phyloP scores from a whole-genome alignment of 1,139 yeast genomes.

The Candida neerlandica region DNA sequence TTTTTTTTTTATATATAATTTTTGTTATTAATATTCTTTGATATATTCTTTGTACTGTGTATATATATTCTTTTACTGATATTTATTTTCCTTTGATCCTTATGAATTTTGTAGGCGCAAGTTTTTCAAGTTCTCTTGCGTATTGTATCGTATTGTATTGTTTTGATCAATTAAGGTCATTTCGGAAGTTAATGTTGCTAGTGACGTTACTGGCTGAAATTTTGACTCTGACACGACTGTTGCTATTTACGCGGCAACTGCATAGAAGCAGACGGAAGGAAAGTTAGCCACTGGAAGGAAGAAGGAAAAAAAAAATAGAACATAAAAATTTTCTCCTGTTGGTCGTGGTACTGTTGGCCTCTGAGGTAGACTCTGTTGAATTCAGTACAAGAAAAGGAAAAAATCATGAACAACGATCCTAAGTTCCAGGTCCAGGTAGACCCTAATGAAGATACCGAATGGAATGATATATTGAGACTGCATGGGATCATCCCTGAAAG shows the following conservation, averaged over 20 bases:
- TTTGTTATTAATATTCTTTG: not conserved
- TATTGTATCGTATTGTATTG: too few relatives aligned
- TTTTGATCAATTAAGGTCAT: not conserved
- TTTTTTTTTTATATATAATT: not conserved
- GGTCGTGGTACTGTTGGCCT: too few relatives aligned
- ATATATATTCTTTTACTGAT: conserved; percentile 1
- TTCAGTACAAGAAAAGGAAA: not conserved
- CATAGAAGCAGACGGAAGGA: not conserved
- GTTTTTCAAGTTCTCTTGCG: not conserved
- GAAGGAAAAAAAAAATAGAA: not conserved
- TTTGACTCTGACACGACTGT: conserved; percentile 2
- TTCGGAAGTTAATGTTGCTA: not conserved
- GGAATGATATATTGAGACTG: conserved; percentile 92
- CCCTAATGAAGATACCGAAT: conserved; percentile 95
- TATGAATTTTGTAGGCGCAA: not conserved
- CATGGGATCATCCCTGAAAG: conserved; percentile 93
- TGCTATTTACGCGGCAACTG: not conserved
- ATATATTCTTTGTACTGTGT: conserved; percentile 2
- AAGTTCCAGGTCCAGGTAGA: conserved; percentile 82
- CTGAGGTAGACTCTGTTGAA: too few relatives aligned
- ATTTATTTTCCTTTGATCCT: not conserved
- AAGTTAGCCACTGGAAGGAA: not conserved
- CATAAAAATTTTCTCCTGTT: not conserved
- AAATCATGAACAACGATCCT: conserved; percentile 14
- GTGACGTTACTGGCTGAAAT: not conserved